Base-by-base conservation (phyloP, 768 basidiomycete genomes). In the Suillus weaverae region DNA sequence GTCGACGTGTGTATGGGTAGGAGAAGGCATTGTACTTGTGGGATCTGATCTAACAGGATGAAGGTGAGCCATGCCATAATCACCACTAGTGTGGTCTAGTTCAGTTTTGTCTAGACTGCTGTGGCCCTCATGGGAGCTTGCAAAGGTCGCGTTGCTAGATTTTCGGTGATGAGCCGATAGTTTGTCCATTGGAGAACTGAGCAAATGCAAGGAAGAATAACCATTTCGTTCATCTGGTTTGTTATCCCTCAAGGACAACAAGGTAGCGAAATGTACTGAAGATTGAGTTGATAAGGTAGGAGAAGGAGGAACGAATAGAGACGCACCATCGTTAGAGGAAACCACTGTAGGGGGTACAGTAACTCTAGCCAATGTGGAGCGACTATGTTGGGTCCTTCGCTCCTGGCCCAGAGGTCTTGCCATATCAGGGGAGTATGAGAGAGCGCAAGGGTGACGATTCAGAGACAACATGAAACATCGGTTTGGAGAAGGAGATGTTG, bases 231-330 rank as follows among this genome's bases (percentile, higher is more conserved):
- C 82, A 22, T 89, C 84, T 0, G 90, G 91, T 46, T 84, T 82
- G 70, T 92, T 93, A 50, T 88, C 85, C 43, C 92, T 86, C 55
- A 94, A 73, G 5, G 83, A 81, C 5, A 86, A 77, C 7, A 86
- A 79, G 4, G 85, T 83, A 1, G 74, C 75, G 65, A 89, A 92
- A 39, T 87, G 85, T 0, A 85, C 82, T 0, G 86, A 86, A 3
- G 89, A 90, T 18, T 80, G 82, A 3, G 81, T 84, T 0, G 92
- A 91, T 11, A 91, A 81, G 0, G 92, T 92, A 1, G 92, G 92
- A 0, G 92, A 94, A 0, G 92, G 91, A 0, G 92, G 92, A 1
- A 76, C 74, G 9, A 66, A 64, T 9, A 74, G 70, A 0, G 75
- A 82, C 26, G 78, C 77, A 43, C 77, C 80, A 51, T 83, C 83